Evolutionary conservation across 257 asterid species (phyloP), one percentile per base, ranked within the genome.

Genomic region (Echium plantagineum): DNA sequence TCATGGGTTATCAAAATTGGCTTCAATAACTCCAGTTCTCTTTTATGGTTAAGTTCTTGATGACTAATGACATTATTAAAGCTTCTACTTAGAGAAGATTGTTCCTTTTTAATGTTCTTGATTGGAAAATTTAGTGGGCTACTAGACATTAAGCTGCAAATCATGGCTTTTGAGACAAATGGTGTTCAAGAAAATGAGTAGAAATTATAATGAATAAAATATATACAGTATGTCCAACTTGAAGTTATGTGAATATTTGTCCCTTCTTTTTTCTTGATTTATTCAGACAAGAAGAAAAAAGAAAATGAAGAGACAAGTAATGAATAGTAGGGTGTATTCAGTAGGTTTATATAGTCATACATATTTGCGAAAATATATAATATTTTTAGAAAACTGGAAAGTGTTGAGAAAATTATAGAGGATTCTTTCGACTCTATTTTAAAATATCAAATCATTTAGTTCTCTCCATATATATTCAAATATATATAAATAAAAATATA

Each of bases 151-250:
- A 80, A 54, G 12, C 69, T 12, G 62, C 65, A 67, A 56, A 71
- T 30, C 95, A 87, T 87, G 71, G 10, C 52, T 32, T 13, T 38
- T 19, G 19, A 47, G 28, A n/a, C 31, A 30, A 20, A 62, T 63
- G 57, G 66, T 26, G 62, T 21, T 38, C 28, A 58, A 52, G 19
- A 6, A 7, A 64, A 42, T 10, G 2, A 42, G 49, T 42, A 42
- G 12, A 42, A 35, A 35, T 7, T 6, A 7, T 7, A 35, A 35
- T 35, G 55, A 28, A 51, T 28, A 28, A 47, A 8, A 28, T 24
- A 28, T 7, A 47, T 3, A n/a, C n/a, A n/a, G n/a, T n/a, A 42
- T 15, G 16, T 2, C 15, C 21, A 17, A 0, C 49, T 2, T 12
- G 26, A 52, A 3, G 8, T 18, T 66, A 53, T 13, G 32, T 60